These are phyloP conservation scores for Fusarium liriodendri DNA, from an alignment of 2,329 filamentous ascomycete species.

Conservation along the genomic window DNA sequence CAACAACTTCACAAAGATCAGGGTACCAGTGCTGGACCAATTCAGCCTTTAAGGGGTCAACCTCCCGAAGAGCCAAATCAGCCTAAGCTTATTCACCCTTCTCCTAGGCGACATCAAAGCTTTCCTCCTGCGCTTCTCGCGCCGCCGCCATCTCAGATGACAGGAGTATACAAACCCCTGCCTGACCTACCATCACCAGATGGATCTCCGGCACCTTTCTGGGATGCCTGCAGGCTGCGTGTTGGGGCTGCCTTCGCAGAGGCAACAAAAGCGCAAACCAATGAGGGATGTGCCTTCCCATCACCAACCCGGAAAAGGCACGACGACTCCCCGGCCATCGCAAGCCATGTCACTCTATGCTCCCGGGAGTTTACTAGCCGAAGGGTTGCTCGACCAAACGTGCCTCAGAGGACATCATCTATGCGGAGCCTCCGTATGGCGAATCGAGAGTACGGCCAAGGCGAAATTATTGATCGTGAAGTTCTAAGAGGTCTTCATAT, in stretches of 20 bases:
- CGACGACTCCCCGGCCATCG: slow-evolving; percentile 7
- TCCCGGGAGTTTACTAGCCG: slow-evolving; percentile 42
- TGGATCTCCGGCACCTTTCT: slow-evolving; percentile 1
- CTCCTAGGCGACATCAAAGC: slow-evolving; percentile 28
- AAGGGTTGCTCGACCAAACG: slow-evolving; percentile 46
- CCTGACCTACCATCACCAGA: slow-evolving; percentile 17
- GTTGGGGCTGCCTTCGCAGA: not conserved
- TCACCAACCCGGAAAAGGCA: not conserved
- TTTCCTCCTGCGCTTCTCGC: slow-evolving; percentile 20
- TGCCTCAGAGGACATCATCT: slow-evolving; percentile 51
- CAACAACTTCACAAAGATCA: not conserved
- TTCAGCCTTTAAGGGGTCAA: slow-evolving; percentile 15
- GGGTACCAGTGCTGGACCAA: not conserved
- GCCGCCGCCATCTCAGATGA: slow-evolving; percentile 4
- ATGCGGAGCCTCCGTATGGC: slow-evolving; percentile 40
- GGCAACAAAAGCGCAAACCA: not conserved
- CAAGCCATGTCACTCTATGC: slow-evolving; percentile 42
- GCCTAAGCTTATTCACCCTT: not conserved
- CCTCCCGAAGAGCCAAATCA: slow-evolving; percentile 9
- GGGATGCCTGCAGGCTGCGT: slow-evolving; percentile 13
- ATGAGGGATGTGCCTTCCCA: not conserved
- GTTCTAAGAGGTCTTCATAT: slow-evolving; percentile 67
- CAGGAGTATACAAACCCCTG: slow-evolving; percentile 6
- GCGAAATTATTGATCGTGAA: slow-evolving; percentile 59
- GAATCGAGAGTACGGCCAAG: slow-evolving; percentile 49